Evolutionary conservation across 768 basidiomycete species (phyloP).

Genomic region (Cyclocybe aegerita): DNA sequence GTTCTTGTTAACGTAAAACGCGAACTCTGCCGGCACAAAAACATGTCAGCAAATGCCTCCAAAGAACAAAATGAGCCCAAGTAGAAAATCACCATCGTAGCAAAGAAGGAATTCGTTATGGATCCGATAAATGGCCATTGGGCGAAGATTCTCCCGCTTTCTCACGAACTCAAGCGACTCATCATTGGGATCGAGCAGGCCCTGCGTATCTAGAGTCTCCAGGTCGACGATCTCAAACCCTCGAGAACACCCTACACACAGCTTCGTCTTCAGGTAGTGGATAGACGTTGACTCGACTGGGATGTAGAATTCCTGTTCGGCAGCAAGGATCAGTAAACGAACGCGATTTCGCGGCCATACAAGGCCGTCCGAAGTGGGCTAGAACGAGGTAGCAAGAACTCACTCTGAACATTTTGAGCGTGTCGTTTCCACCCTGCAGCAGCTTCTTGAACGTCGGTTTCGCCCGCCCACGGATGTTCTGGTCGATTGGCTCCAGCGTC

Average conservation of each 20-base stretch:
- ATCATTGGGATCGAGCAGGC: conserved; percentile 90
- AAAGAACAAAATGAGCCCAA: background rate
- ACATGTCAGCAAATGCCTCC: conserved; percentile 7
- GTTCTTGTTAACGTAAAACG: conserved; percentile 97
- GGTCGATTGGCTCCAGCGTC: conserved; percentile 94
- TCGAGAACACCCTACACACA: conserved; percentile 95
- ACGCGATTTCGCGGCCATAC: background rate
- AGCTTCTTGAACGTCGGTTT: conserved; percentile 96
- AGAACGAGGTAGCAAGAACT: background rate
- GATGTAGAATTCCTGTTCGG: conserved; percentile 91
- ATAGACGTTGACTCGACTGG: conserved; percentile 96
- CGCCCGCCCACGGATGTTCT: conserved; percentile 70
- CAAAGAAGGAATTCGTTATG: conserved; percentile 96
- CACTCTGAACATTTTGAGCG: conserved; percentile 88
- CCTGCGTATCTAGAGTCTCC: conserved; percentile 95
- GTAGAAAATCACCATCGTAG: conserved; percentile 78
- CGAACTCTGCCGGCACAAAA: conserved; percentile 78
- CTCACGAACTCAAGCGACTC: conserved; percentile 90
- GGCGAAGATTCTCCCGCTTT: conserved; percentile 82
- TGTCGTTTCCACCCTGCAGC: conserved; percentile 93
- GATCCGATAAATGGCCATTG: conserved; percentile 96
- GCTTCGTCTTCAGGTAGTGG: conserved; percentile 94
- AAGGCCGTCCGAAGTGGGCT: too few species aligned
- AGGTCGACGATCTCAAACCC: conserved; percentile 99
- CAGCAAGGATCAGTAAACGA: background rate